Base-by-base conservation (phyloP, 2,329 filamentous ascomycete species). In the Colletotrichum aenigma region DNA sequence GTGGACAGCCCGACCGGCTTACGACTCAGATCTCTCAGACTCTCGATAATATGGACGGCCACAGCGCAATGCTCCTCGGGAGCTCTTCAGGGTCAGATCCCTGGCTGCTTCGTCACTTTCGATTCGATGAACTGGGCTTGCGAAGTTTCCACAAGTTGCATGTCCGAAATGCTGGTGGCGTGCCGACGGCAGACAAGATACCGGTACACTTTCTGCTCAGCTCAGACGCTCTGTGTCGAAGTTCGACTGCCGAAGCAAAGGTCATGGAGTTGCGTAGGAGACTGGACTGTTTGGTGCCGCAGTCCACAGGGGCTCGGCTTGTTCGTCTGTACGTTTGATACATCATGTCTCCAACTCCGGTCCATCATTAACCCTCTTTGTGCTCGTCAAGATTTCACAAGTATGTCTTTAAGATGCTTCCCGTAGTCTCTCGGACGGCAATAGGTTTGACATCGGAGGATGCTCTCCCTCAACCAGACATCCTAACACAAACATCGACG, bases 141-240 rank as follows among this genome's bases (percentile, higher is more conserved):
- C 80, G 81, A 10, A 78, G 79, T 26, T 83, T 84, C 32, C 81
- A 84, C 74, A 82, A 82, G 66, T 78, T 84, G 10, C 82, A 84
- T 70, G 81, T 83, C 69, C 82, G 84, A n/a, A 83, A 84, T 75
- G 83, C 82, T 7, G 84, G 83, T 4, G 83, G 83, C 10, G 82
- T 84, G 21, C 83, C 83, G 1, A 81, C 81, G 3, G 76, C 77
- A 3, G 82, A 83, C 8, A 79, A 80, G 69, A 83, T 85, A 7
- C 84, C 84, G 2, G 79, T 84, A 4, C 83, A 83, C 65, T 79
- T 79, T 34, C 56, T 78, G 16, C 56, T 79, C 2, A 78, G 69
- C 21, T 68, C 73, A 12, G 74, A 79, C 8, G 67, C 74, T 66
- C 18, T 60, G 5, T 43, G 26, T 32, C 30, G 4, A 28, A 34